phyloP scores from a whole-genome alignment of 2,329 filamentous ascomycete genomes.

The Colletotrichum shisoi region DNA sequence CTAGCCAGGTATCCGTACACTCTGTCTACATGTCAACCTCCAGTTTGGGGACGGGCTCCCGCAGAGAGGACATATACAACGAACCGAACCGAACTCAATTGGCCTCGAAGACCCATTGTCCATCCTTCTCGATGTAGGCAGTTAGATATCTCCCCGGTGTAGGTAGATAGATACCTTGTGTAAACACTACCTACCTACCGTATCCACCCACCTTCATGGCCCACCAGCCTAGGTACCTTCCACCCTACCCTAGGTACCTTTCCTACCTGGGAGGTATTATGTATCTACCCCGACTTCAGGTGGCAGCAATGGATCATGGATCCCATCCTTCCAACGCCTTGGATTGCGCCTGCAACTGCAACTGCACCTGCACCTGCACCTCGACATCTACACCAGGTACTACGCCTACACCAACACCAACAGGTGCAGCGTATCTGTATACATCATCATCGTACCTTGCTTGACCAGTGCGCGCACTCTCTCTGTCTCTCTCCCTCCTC shows the following conservation, averaged over 20 bases:
- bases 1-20: too few relatives aligned
- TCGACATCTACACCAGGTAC: constrained; percentile 10
- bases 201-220: constrained; percentile 10
- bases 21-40: too few relatives aligned
- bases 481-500: background rate
- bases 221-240: constrained; percentile 6
- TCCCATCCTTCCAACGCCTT: constrained; percentile 15
- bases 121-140: too few relatives aligned
- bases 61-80: too few relatives aligned
- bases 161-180: too few relatives aligned
- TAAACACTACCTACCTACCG: background rate
- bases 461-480: background rate
- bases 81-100: too few relatives aligned
- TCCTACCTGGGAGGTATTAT: background rate
- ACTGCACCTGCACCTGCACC: too few relatives aligned
- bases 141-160: too few relatives aligned
- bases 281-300: constrained; percentile 31
- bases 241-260: background rate
- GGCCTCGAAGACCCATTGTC: too few relatives aligned
- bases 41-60: too few relatives aligned
- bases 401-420: background rate
- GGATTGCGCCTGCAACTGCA: constrained; percentile 19
- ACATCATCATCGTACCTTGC: constrained; percentile 4
- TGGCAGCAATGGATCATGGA: constrained; percentile 28
- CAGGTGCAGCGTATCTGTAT: background rate